Evolutionary conservation across 1,284 basidiomycete species (phyloP).

Genomic region (Ganoderma resinaceum): DNA sequence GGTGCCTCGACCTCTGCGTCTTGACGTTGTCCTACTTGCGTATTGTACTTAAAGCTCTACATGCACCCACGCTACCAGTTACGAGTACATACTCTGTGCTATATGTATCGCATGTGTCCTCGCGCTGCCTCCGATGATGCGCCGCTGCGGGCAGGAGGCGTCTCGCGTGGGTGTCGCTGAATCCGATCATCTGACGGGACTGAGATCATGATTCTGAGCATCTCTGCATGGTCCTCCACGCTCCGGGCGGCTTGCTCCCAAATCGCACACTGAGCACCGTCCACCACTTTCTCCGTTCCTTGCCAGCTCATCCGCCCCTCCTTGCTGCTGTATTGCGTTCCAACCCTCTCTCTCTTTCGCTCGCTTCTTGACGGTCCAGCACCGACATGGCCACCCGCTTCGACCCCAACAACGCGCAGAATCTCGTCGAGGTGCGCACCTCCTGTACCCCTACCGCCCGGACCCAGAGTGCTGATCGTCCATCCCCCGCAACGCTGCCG

Average conservation of each 20-base stretch:
- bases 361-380: constrained; percentile 7
- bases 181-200: constrained; percentile 32
- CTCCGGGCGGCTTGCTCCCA: constrained; percentile 5
- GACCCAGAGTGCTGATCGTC: not conserved
- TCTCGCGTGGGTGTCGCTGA: not conserved
- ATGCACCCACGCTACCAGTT: not conserved
- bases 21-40: not conserved
- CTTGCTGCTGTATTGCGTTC: not conserved
- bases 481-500: not conserved
- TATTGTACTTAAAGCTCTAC: not conserved
- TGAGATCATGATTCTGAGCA: constrained; percentile 16
- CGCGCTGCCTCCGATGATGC: constrained; percentile 23
- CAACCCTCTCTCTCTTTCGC: constrained; percentile 6
- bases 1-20: constrained; percentile 5
- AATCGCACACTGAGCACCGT: constrained; percentile 8
- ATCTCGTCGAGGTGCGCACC: constrained; percentile 78
- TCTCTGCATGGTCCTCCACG: constrained; percentile 16
- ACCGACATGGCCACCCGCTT: constrained; percentile 64
- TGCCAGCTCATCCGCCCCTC: constrained; percentile 25
- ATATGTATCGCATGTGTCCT: constrained; percentile 20
- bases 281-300: constrained; percentile 11
- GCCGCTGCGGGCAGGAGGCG: constrained; percentile 12
- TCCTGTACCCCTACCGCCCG: not conserved
- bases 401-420: constrained; percentile 88
- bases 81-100: constrained; percentile 4